A percentile compares a stretch with the other conserved stretches of the same genome.
phyloP scores from a whole-genome alignment of 2,329 filamentous ascomycete genomes.

The Alternaria tenuissima region DNA sequence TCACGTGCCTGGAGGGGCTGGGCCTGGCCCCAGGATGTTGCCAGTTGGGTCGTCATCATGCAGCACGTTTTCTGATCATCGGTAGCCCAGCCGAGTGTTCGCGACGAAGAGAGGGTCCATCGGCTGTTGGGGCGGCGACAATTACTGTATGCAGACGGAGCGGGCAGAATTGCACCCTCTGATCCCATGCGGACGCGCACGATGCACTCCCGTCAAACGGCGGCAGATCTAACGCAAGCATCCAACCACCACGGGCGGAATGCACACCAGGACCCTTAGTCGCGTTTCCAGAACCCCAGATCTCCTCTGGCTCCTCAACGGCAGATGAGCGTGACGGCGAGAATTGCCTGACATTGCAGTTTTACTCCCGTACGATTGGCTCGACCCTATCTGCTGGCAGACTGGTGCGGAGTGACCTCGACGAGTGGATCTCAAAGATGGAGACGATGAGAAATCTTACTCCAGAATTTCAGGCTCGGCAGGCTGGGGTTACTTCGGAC shows the following conservation, averaged over 20 bases:
- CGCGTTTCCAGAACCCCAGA: constrained; percentile 31
- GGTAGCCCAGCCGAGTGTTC: constrained; percentile 5
- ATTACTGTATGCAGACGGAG: constrained; percentile 31
- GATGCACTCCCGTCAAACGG: constrained; percentile 23
- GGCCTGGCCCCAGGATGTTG: not conserved
- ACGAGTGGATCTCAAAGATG: constrained; percentile 29
- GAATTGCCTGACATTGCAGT: constrained; percentile 38
- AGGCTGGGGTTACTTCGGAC: constrained; percentile 34
- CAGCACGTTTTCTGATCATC: constrained; percentile 27
- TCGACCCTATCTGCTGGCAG: constrained; percentile 15
- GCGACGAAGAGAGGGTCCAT: constrained; percentile 3
- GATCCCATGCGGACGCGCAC: constrained; percentile 14
- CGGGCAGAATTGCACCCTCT: constrained; percentile 22
- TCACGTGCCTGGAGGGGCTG: constrained; percentile 25
- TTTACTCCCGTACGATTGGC: constrained; percentile 12
- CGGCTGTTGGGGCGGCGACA: constrained; percentile 35
- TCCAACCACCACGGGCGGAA: constrained; percentile 36
- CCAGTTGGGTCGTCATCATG: constrained; percentile 27
- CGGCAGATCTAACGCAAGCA: constrained; percentile 24
- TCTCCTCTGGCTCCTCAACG: constrained; percentile 15
- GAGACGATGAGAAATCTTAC: constrained; percentile 28
- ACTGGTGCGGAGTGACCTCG: constrained; percentile 19
- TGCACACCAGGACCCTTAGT: constrained; percentile 22
- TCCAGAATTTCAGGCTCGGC: constrained; percentile 31
- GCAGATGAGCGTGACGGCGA: constrained; percentile 29